Conservation (phyloP, 169 alveolate species). For the Plasmodium yoelii region DNA sequence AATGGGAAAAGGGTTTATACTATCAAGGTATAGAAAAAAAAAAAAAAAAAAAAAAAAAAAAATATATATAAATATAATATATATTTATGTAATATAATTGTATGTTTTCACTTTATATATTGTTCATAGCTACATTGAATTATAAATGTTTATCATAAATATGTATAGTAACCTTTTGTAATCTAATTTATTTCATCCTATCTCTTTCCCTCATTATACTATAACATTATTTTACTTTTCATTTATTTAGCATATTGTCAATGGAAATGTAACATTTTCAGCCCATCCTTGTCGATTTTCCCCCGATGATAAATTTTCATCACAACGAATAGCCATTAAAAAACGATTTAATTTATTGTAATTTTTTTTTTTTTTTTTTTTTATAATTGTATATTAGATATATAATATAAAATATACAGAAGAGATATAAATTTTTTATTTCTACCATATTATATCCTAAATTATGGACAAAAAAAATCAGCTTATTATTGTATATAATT, state of each 20-base stretch:
- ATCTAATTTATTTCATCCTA: neutral
- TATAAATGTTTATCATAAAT: too few species aligned
- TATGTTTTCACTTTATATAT: neutral
- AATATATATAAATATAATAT: too few species aligned
- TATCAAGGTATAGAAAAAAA: conserved; percentile 64
- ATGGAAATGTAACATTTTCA: conserved; percentile 88
- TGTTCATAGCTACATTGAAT: too few species aligned
- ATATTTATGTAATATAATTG: too few species aligned
- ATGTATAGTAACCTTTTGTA: neutral
- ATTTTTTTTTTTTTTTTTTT: too few species aligned
- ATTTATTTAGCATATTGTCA: conserved; percentile 30
- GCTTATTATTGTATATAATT: too few species aligned
- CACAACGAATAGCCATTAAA: conserved; percentile 88
- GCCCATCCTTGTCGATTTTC: conserved; percentile 96
- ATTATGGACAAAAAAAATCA: too few species aligned
- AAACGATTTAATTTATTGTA: conserved; percentile 84
- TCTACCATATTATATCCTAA: too few species aligned
- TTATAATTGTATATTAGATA: too few species aligned
- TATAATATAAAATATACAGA: too few species aligned
- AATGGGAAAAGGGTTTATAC: conserved; percentile 83
- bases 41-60: neutral
- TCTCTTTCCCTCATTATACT: neutral
- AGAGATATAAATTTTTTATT: too few species aligned
- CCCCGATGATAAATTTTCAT: conserved; percentile 92
- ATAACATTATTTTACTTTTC: neutral